Evolutionary conservation across 2,329 filamentous ascomycete genomes (phyloP).

Genomic region (Alternaria sp.): DNA sequence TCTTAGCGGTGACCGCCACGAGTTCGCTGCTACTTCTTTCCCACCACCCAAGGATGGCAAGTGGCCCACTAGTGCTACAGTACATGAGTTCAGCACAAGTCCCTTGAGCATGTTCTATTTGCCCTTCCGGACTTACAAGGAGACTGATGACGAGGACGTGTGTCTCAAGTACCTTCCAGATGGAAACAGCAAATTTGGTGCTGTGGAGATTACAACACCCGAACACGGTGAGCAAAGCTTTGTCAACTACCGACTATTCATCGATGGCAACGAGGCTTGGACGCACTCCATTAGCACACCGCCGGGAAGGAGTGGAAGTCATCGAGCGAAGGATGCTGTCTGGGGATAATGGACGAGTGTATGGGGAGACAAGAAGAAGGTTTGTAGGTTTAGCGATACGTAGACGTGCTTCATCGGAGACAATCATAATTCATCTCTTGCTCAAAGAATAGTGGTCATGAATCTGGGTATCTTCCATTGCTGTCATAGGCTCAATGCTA

Average conservation of each 20-base stretch:
- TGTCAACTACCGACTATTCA: slow-evolving; percentile 80
- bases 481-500: background rate
- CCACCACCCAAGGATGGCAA: slow-evolving; percentile 67
- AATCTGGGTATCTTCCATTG: background rate
- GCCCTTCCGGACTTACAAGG: slow-evolving; percentile 81
- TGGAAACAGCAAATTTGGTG: slow-evolving; percentile 89
- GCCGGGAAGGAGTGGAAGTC: slow-evolving; percentile 49
- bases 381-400: background rate
- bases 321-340: slow-evolving; percentile 56
- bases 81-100: slow-evolving; percentile 91
- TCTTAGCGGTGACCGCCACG: slow-evolving; percentile 91
- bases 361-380: background rate
- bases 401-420: background rate
- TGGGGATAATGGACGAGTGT: slow-evolving; percentile 47
- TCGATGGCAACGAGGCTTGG: slow-evolving; percentile 84
- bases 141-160: slow-evolving; percentile 83
- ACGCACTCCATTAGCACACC: slow-evolving; percentile 61
- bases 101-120: slow-evolving; percentile 95
- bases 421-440: background rate
- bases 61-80: slow-evolving; percentile 59
- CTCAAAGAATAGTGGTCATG: background rate
- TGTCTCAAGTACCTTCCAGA: slow-evolving; percentile 85
- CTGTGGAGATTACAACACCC: slow-evolving; percentile 77
- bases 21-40: slow-evolving; percentile 89
- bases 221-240: slow-evolving; percentile 72